Percentiles rank a stretch among this genome's conserved stretches.
Evolutionary conservation across 2,329 filamentous ascomycete genomes (phyloP).

Genomic region (Diaporthe batatas): DNA sequence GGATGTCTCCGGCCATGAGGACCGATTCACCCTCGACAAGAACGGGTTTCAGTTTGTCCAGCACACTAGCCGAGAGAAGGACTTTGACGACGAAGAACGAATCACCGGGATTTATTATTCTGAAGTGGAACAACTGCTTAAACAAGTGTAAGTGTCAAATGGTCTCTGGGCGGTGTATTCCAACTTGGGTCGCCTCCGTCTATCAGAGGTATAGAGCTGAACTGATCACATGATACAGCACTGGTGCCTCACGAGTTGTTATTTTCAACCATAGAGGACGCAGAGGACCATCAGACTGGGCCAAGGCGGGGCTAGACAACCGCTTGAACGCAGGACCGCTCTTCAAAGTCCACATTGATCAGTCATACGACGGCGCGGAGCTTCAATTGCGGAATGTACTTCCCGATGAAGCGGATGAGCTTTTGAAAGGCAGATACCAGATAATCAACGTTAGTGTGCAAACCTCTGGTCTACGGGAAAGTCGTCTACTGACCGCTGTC

Average conservation of each 20-base stretch:
- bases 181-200: too few species aligned
- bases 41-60: constrained; percentile 68
- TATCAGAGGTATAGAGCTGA: constrained; percentile 59
- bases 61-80: constrained; percentile 66
- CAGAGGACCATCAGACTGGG: constrained; percentile 66
- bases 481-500: neutral
- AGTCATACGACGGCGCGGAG: constrained; percentile 48
- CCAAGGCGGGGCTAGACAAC: constrained; percentile 75
- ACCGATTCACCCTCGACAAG: constrained; percentile 71
- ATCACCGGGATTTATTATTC: constrained; percentile 68
- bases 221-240: constrained; percentile 65
- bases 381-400: constrained; percentile 44
- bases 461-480: too few species aligned
- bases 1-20: constrained; percentile 73
- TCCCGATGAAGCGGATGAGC: constrained; percentile 44
- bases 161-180: neutral
- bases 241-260: constrained; percentile 34
- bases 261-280: constrained; percentile 64
- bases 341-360: constrained; percentile 63
- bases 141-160: constrained; percentile 45
- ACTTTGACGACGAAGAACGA: constrained; percentile 65
- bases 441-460: constrained; percentile 53
- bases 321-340: constrained; percentile 67
- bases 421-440: constrained; percentile 53
- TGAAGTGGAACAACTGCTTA: constrained; percentile 69